Base-by-base conservation (phyloP, 2,329 filamentous ascomycete genomes). In the Fusarium scirpi region DNA sequence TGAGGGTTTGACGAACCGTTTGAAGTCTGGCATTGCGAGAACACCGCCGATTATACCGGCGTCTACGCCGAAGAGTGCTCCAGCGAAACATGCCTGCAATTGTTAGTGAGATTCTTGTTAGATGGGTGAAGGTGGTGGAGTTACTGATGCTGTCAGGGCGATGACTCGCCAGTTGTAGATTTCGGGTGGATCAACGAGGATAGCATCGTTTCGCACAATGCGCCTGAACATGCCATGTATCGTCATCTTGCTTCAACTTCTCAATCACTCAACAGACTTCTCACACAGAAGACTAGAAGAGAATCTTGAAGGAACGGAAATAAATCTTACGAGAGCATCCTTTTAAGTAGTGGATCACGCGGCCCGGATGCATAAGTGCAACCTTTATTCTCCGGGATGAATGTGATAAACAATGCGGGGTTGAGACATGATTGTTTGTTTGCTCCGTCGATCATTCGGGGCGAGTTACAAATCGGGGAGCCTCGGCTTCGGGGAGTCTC, bases 131-230 rank as follows among this genome's bases (percentile, higher is more conserved):
- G 2, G 8, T 13, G 27, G 15, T n/a, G n/a, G 2, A 1, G 24
- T 27, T 59, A 72, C 69, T 9, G 89, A 90, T 67, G 85, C 88
- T 24, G 90, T 89, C 60, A 92, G 80, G 53, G 87, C 81, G 66
- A 90, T 91, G 7, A 91, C 89, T 55, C 90, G 85, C 89, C 90
- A 92, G 74, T 89, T 89, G 78, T 92, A 92, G 63, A 92, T 89
- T 78, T 92, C 87, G 18, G 85, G 84, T 16, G 90, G 90, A 76
- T 92, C 90, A 55, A 82, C 80, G 76, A 84, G 88, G 83, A 92
- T 91, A 58, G 90, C 87, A 74, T 92, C 84, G 77, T 86, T 86
- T 73, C 82, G 82, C 67, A 86, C 82, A 68, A 86, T 83, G 61
- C 74, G 74, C 41, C 70, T 70, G 27, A 77, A 60, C 38, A 77